Conservation (phyloP, 192 early-diverging fungal genomes). For the Allomyces macrogynus region DNA sequence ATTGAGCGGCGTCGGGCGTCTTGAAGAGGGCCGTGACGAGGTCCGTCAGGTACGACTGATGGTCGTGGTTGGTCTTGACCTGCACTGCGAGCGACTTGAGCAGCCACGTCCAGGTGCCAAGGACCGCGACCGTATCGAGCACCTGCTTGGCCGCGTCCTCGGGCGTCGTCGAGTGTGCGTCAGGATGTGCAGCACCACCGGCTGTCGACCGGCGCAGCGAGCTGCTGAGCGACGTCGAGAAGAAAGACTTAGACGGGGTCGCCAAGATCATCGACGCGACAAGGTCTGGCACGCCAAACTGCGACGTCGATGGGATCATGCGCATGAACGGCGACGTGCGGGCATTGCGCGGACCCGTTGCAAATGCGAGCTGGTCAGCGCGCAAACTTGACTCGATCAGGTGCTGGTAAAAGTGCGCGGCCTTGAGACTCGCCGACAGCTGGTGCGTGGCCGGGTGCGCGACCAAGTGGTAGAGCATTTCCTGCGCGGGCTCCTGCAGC, state of each 20-base stretch:
- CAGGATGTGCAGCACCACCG: background rate
- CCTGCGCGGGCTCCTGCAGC: background rate
- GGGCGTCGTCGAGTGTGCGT: background rate
- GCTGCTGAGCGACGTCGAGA: background rate
- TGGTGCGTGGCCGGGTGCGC: background rate
- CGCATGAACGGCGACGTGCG: background rate
- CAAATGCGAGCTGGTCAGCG: background rate
- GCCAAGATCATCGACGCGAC: background rate
- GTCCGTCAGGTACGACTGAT: background rate
- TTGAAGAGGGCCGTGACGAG: background rate
- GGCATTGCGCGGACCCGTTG: background rate
- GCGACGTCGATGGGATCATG: background rate
- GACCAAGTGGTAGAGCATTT: background rate
- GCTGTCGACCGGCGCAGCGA: background rate
- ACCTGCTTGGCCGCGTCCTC: background rate
- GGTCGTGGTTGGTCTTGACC: background rate
- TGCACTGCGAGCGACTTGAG: background rate
- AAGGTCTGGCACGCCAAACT: background rate
- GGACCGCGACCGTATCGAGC: background rate
- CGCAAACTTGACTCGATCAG: too few relatives aligned
- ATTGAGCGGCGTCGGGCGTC: background rate
- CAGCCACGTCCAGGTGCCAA: background rate
- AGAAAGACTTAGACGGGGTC: background rate
- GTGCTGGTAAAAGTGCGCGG: too few relatives aligned
- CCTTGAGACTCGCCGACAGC: background rate